Conservation (phyloP, 352 stramenopile species). For the Phytophthora europaea region DNA sequence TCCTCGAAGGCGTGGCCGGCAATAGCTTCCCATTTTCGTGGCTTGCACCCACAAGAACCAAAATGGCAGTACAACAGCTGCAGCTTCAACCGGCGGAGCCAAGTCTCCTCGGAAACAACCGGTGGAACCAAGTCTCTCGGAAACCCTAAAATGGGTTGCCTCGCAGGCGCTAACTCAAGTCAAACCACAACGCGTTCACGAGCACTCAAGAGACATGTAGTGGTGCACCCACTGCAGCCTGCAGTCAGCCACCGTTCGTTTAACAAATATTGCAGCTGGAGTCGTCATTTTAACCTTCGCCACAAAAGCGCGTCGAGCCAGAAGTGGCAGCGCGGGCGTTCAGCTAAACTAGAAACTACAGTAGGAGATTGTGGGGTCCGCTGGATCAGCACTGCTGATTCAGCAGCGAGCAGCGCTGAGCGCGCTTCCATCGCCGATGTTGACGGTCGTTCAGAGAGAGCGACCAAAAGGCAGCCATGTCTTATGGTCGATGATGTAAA, state of each 20-base stretch:
- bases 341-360: neutral
- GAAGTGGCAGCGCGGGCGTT: slow-evolving; percentile 11
- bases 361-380: too few relatives aligned
- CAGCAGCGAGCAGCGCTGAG: neutral
- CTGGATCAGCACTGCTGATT: too few relatives aligned
- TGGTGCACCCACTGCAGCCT: neutral
- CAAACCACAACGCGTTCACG: neutral
- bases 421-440: neutral
- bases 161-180: neutral
- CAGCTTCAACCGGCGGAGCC: neutral
- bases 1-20: neutral
- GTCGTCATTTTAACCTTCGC: neutral
- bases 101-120: too few relatives aligned
- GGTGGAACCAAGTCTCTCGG: too few relatives aligned
- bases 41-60: neutral
- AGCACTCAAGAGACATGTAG: neutral
- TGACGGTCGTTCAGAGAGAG: neutral
- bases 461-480: slow-evolving; percentile 17
- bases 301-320: neutral
- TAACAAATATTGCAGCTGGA: neutral
- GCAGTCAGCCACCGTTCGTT: neutral
- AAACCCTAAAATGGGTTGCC: neutral
- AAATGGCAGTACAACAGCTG: slow-evolving; percentile 6
- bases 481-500: neutral
- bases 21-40: slow-evolving; percentile 15